phyloP scores from a whole-genome alignment of 2,329 filamentous ascomycete genomes.

The Coniella lustricola region DNA sequence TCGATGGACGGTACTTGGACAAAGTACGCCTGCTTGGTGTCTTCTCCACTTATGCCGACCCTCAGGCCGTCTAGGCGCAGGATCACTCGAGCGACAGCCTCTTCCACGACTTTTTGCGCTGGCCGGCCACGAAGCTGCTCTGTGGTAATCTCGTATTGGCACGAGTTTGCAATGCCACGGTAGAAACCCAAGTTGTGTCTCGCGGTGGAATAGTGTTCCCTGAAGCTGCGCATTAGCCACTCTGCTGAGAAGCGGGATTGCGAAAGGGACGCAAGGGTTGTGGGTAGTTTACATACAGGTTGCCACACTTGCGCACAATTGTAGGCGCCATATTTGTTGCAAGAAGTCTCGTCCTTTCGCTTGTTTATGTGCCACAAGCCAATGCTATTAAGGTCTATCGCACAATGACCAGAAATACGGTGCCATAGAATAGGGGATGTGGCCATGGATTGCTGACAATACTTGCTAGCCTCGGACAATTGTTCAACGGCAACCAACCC shows the following conservation, averaged over 20 bases:
- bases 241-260: not conserved
- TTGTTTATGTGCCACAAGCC: not conserved
- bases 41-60: constrained; percentile 40
- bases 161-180: constrained; percentile 38
- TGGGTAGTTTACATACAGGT: not conserved
- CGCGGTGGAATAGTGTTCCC: constrained; percentile 38
- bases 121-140: constrained; percentile 10
- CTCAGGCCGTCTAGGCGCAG: constrained; percentile 39
- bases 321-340: constrained; percentile 1
- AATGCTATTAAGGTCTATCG: too few species aligned
- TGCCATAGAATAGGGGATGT: too few species aligned
- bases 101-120: constrained; percentile 24
- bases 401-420: too few species aligned
- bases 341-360: not conserved
- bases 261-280: not conserved
- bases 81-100: constrained; percentile 34
- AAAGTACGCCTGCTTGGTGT: constrained; percentile 36
- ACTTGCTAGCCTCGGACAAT: too few species aligned
- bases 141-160: constrained; percentile 31
- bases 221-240: constrained; percentile 16
- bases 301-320: constrained; percentile 18
- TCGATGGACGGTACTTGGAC: constrained; percentile 36
- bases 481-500: too few species aligned
- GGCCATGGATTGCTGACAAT: too few species aligned
- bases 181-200: constrained; percentile 42